Evolutionary conservation across 371 early-diverging fungal genomes (phyloP).

Genomic region (Nematocida homosporus): DNA sequence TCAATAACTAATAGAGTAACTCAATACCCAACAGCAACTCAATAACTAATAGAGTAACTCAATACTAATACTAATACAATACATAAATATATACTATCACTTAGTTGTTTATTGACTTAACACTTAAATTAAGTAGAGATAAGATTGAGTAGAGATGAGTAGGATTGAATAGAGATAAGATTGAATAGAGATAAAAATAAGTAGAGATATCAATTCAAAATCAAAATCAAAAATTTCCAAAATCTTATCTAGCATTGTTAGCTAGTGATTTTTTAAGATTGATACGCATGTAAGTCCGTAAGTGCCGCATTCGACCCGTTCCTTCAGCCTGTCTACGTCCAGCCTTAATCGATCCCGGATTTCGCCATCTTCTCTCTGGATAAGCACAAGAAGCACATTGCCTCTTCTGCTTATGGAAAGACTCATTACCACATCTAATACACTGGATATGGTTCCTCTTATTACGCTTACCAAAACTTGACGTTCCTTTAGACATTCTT

Average conservation of each 20-base stretch:
- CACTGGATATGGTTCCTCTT: constrained; percentile 96
- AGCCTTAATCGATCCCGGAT: constrained; percentile 84
- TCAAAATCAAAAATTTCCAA: neutral
- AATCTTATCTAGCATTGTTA: constrained; percentile 33
- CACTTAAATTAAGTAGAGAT: too few relatives aligned
- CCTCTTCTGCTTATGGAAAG: constrained; percentile 98
- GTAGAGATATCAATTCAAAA: neutral
- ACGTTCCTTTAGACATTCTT: constrained; percentile 82
- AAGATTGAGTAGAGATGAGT: too few relatives aligned
- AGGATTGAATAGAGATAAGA: too few relatives aligned
- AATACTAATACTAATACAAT: too few relatives aligned
- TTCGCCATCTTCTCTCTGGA: constrained; percentile 91
- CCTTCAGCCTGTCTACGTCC: constrained; percentile 93
- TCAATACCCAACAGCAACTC: too few relatives aligned
- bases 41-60: too few relatives aligned
- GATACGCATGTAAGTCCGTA: constrained; percentile 71
- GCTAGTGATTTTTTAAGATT: constrained; percentile 49
- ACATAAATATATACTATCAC: too few relatives aligned
- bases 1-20: too few relatives aligned
- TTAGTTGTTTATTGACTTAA: too few relatives aligned
- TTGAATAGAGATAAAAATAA: too few relatives aligned
- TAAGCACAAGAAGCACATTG: constrained; percentile 96
- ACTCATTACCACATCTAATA: constrained; percentile 89
- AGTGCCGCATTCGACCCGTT: constrained; percentile 91
- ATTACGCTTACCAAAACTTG: constrained; percentile 97